phyloP scores from a whole-genome alignment of 208 protist genomes.

The Leishmania martiniquensis region DNA sequence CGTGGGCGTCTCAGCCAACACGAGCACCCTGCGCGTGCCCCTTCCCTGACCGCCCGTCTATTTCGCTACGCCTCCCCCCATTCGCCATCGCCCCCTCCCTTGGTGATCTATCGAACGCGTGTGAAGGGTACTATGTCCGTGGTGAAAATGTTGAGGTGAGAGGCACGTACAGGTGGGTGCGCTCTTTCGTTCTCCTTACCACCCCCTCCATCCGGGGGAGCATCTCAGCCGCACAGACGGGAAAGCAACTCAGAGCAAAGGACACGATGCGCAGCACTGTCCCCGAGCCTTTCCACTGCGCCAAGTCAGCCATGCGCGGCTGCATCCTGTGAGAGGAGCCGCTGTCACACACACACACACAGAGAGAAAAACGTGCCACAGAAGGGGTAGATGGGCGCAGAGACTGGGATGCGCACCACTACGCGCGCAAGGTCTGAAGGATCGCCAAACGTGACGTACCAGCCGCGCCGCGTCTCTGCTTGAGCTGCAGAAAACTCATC shows the following conservation, averaged over 20 bases:
- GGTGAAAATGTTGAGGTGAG: conserved; percentile 15
- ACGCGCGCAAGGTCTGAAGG: not conserved
- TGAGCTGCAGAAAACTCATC: not conserved
- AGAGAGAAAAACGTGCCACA: not conserved
- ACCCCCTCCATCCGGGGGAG: too few species aligned
- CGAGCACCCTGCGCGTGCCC: not conserved
- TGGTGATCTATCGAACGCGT: conserved; percentile 22
- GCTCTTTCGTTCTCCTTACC: too few species aligned
- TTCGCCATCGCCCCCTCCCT: not conserved
- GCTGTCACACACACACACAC: not conserved
- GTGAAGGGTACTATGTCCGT: conserved; percentile 82
- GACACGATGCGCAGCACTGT: not conserved
- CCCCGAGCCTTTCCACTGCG: not conserved
- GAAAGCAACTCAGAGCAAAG: not conserved
- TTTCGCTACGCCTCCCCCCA: not conserved
- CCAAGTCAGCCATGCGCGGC: not conserved
- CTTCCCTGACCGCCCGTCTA: not conserved
- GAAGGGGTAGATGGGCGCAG: not conserved
- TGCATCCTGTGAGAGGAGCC: not conserved
- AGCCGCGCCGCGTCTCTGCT: not conserved
- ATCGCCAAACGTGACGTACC: not conserved
- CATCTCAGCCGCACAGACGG: not conserved
- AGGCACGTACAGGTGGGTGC: not conserved
- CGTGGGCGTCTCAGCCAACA: not conserved
- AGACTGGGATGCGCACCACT: not conserved